Conservation (phyloP, 2,329 filamentous ascomycete genomes). For the Macrophomina phaseolina region DNA sequence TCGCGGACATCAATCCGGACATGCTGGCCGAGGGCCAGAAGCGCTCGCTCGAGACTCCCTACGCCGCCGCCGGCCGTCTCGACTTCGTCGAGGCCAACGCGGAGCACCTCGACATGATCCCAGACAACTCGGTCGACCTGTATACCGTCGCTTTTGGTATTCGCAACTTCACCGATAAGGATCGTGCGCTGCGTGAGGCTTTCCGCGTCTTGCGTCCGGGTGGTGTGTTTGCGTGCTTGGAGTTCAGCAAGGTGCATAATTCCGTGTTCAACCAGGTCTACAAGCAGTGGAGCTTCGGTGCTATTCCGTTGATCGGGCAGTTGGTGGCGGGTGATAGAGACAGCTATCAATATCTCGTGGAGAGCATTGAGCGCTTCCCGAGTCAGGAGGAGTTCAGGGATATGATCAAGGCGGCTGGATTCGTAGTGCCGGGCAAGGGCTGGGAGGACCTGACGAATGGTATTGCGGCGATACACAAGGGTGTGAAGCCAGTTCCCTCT, state of each 20-base stretch:
- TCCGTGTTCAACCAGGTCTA: constrained; percentile 83
- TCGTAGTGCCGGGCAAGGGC: constrained; percentile 71
- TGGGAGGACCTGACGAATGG: constrained; percentile 93
- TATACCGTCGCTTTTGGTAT: constrained; percentile 99
- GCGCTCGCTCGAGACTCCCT: constrained; percentile 69
- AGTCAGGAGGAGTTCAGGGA: constrained; percentile 81
- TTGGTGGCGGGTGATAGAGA: constrained; percentile 91
- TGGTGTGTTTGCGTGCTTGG: constrained; percentile 93
- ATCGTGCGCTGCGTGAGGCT: constrained; percentile 80
- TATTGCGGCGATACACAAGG: constrained; percentile 95
- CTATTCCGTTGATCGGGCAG: constrained; percentile 94
- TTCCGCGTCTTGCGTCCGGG: constrained; percentile 90
- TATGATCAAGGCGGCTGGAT: constrained; percentile 85
- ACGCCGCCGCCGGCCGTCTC: constrained; percentile 61
- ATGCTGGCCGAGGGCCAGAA: constrained; percentile 91
- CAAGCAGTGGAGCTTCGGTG: constrained; percentile 93
- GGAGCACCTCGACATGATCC: constrained; percentile 71
- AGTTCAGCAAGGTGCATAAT: constrained; percentile 87
- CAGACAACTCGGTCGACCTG: constrained; percentile 78
- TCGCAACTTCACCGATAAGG: constrained; percentile 94
- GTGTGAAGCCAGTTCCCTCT: constrained; percentile 72
- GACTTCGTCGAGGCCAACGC: constrained; percentile 90
- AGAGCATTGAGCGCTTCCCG: constrained; percentile 95
- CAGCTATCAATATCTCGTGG: constrained; percentile 97
- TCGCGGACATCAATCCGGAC: constrained; percentile 93